Evolutionary conservation across 2,329 filamentous ascomycete species (phyloP).

Genomic region (Colletotrichum kahawae): DNA sequence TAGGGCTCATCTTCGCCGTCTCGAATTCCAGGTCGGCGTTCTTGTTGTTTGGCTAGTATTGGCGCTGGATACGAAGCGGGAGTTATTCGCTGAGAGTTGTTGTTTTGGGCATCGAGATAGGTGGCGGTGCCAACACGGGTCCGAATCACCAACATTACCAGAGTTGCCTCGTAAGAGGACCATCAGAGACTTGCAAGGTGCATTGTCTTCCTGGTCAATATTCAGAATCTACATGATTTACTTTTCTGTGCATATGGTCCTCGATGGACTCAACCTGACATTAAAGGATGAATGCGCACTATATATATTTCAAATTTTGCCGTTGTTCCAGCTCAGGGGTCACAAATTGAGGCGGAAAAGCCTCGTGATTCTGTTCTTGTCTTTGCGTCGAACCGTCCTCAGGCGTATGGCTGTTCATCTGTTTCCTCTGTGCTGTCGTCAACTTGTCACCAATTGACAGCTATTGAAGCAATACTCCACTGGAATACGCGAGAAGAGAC

Average conservation of each 20-base stretch:
- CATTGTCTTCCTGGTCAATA: not conserved
- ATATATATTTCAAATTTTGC: not conserved
- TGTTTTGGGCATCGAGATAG: not conserved
- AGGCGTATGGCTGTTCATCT: too few relatives aligned
- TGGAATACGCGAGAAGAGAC: too few relatives aligned
- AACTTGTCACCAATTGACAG: too few relatives aligned
- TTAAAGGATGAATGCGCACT: not conserved
- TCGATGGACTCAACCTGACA: not conserved
- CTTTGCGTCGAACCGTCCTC: too few relatives aligned
- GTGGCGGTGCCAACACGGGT: not conserved
- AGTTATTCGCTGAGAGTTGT: not conserved
- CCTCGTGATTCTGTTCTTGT: too few relatives aligned
- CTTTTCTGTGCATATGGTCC: fast-evolving
- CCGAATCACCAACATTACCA: not conserved
- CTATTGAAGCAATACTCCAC: too few relatives aligned
- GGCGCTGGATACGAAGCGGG: not conserved
- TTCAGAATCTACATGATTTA: not conserved
- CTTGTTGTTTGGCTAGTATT: not conserved
- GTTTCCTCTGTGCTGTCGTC: too few relatives aligned
- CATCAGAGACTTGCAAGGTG: fast-evolving
- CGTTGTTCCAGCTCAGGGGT: too few relatives aligned
- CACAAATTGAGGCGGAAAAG: too few relatives aligned
- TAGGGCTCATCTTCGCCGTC: not conserved
- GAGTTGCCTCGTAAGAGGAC: too few relatives aligned
- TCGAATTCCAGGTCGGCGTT: not conserved